A percentile compares a stretch with the other conserved stretches of the same genome.
Evolutionary conservation across 495 filamentous ascomycete genomes (phyloP).

Genomic region (Delitschia confertaspora): DNA sequence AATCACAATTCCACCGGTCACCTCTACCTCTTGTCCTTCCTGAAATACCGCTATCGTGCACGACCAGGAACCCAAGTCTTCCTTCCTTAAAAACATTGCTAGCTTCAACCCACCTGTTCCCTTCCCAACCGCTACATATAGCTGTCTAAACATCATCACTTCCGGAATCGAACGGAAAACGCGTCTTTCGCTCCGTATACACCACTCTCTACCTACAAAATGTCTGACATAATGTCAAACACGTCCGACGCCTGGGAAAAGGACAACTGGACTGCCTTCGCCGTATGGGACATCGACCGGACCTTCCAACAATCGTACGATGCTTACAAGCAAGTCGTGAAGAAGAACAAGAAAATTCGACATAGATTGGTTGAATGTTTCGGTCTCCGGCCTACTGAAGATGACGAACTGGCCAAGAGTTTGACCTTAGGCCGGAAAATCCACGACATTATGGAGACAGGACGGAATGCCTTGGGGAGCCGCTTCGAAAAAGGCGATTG

Average conservation of each 20-base stretch:
- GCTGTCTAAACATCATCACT: no score
- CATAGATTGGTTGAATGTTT: slow-evolving; percentile 7
- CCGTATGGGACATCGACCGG: slow-evolving; percentile 24
- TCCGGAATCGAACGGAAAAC: no score
- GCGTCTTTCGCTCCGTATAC: no score
- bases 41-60: no score
- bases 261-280: slow-evolving; percentile 10
- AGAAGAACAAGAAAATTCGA: slow-evolving; percentile 2
- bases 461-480: slow-evolving; percentile 5
- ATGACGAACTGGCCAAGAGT: slow-evolving; percentile 9
- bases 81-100: no score
- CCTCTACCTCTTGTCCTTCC: no score
- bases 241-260: slow-evolving; percentile 10
- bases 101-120: no score
- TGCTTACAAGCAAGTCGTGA: slow-evolving; percentile 17
- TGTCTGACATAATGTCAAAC: no score
- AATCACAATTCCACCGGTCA: no score
- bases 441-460: slow-evolving; percentile 6
- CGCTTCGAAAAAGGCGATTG: slow-evolving; percentile 20
- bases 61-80: no score
- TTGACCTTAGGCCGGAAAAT: slow-evolving; percentile 9
- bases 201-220: no score
- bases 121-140: no score
- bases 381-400: not conserved
- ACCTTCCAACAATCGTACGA: slow-evolving; percentile 20